These are phyloP conservation scores for Cynanchum wilfordii DNA, from an alignment of 257 asterid species.

Conservation along the genomic window DNA sequence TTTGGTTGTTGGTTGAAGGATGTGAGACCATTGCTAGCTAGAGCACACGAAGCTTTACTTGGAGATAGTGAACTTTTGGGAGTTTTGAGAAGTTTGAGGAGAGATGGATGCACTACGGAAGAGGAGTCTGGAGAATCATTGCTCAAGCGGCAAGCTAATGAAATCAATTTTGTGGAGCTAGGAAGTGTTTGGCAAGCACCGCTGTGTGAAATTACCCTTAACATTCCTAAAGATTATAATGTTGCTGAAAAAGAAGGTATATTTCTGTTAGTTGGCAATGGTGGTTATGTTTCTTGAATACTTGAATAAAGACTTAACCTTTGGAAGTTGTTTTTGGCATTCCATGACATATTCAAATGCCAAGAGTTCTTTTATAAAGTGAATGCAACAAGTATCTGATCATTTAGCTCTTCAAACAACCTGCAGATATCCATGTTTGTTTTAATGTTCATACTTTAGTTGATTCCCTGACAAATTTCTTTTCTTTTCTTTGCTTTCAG, in stretches of 20 bases:
- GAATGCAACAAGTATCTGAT: background rate
- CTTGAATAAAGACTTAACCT: background rate
- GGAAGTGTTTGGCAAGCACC: constrained; percentile 88
- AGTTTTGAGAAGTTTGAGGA: constrained; percentile 46
- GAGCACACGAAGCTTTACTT: constrained; percentile 66
- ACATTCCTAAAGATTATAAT: constrained; percentile 26
- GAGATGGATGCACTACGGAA: constrained; percentile 20
- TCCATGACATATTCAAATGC: background rate
- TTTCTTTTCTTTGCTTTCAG: constrained; percentile 30
- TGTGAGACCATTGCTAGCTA: constrained; percentile 45
- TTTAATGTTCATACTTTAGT: background rate
- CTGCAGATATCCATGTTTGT: background rate
- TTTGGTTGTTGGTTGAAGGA: constrained; percentile 34
- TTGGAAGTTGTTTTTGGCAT: background rate
- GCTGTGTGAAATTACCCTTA: constrained; percentile 53
- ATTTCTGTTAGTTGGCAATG: background rate
- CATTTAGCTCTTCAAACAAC: background rate
- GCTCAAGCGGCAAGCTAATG: constrained; percentile 23
- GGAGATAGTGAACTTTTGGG: constrained; percentile 42
- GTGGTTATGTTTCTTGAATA: background rate
- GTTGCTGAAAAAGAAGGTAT: constrained; percentile 33
- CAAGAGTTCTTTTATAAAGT: background rate
- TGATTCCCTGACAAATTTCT: background rate
- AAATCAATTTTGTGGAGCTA: constrained; percentile 58
- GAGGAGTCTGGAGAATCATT: constrained; percentile 28